phyloP scores from a whole-genome alignment of 2,329 filamentous ascomycete genomes.

The Diaporthe eres region DNA sequence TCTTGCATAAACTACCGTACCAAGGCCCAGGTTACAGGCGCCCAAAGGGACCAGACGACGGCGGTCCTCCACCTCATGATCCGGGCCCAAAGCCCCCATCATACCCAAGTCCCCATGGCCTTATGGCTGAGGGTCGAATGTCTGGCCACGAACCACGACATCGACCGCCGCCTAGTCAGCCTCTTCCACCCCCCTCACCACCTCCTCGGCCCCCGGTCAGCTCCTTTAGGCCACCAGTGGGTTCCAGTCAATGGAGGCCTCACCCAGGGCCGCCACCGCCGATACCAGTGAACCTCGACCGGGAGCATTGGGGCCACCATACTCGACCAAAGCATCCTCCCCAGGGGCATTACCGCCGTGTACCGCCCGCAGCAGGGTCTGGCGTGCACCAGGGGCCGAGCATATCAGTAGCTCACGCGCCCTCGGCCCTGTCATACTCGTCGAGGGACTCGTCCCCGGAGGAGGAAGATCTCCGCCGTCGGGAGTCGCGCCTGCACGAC shows the following conservation, averaged over 20 bases:
- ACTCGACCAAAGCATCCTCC: neutral
- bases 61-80: slow-evolving; percentile 10
- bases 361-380: neutral
- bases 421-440: neutral
- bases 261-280: neutral
- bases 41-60: neutral
- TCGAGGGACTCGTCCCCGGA: neutral
- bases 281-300: too few species aligned
- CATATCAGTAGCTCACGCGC: neutral
- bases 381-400: neutral
- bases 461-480: neutral
- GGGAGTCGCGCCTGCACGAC: neutral
- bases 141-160: neutral
- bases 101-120: neutral
- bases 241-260: neutral
- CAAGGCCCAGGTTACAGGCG: neutral
- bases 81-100: neutral
- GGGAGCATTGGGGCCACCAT: neutral
- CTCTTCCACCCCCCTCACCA: neutral
- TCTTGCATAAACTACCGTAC: neutral
- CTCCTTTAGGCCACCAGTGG: neutral
- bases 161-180: neutral
- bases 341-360: neutral
- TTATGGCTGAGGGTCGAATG: neutral
- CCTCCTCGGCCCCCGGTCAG: slow-evolving; percentile 2